Percentiles rank a stretch among this genome's conserved stretches.
Conservation (phyloP, 805 yeast species). For the Sporopachydermia quercuum region DNA sequence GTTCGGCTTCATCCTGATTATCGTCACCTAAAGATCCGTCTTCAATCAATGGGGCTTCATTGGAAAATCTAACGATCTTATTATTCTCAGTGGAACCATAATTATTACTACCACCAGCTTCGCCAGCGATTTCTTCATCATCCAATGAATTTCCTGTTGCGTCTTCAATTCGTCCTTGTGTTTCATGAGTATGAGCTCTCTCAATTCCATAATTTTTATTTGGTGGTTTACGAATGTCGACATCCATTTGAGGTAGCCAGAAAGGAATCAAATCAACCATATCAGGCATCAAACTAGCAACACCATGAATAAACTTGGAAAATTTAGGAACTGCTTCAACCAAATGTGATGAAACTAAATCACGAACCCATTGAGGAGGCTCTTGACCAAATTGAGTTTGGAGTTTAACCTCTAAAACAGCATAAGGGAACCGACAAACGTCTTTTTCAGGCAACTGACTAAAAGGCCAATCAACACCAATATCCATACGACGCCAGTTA, state of each 20-base stretch:
- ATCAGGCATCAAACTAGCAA: constrained; percentile 81
- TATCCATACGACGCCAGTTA: constrained; percentile 98
- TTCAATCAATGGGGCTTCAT: constrained; percentile 7
- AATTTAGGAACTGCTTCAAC: constrained; percentile 98
- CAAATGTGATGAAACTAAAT: constrained; percentile 76
- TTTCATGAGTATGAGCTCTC: constrained; percentile 23
- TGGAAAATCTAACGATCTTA: constrained; percentile 10
- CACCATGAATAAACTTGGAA: constrained; percentile 94
- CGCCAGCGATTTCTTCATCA: constrained; percentile 14
- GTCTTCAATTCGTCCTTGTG: constrained; percentile 14
- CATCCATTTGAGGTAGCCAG: constrained; percentile 96
- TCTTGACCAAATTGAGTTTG: constrained; percentile 98
- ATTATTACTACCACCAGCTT: constrained; percentile 9
- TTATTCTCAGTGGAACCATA: constrained; percentile 12
- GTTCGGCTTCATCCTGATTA: constrained; percentile 8
- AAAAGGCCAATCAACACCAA: constrained; percentile 96
- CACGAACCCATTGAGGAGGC: constrained; percentile 96
- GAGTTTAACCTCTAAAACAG: constrained; percentile 90
- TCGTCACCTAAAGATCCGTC: constrained; percentile 8
- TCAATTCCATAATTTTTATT: constrained; percentile 49
- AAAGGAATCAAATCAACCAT: constrained; percentile 77
- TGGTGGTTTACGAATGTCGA: constrained; percentile 85
- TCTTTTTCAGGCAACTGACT: constrained; percentile 71
- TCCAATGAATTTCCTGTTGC: constrained; percentile 17
- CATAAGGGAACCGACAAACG: constrained; percentile 90